phyloP scores from a whole-genome alignment of 192 early-diverging fungal genomes.

The Spinellus fusiger region DNA sequence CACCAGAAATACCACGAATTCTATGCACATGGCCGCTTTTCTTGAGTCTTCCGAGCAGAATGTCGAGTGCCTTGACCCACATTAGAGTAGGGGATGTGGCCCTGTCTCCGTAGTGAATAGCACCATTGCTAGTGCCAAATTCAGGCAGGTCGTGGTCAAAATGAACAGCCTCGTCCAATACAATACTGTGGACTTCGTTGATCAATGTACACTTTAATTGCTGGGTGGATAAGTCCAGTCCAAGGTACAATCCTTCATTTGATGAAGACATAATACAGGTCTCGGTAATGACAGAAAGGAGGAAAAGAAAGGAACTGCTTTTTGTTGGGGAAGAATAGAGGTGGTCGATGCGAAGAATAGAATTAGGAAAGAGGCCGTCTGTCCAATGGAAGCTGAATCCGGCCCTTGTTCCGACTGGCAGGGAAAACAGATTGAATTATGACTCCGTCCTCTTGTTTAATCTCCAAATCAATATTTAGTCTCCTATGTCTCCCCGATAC shows the following conservation, averaged over 20 bases:
- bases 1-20: slow-evolving; percentile 55
- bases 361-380: too few species aligned
- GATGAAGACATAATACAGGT: too few species aligned
- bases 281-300: too few species aligned
- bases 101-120: slow-evolving; percentile 37
- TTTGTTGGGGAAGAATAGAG: too few species aligned
- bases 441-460: too few species aligned
- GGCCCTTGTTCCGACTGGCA: too few species aligned
- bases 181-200: slow-evolving; percentile 18
- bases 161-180: slow-evolving; percentile 47
- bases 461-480: too few species aligned
- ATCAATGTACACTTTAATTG: slow-evolving; percentile 66
- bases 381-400: too few species aligned
- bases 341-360: too few species aligned
- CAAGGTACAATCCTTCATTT: slow-evolving; percentile 42
- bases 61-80: slow-evolving; percentile 74
- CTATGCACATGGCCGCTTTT: slow-evolving; percentile 14
- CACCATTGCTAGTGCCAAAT: slow-evolving; percentile 43
- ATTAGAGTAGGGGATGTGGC: slow-evolving; percentile 66
- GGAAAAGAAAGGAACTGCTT: too few species aligned
- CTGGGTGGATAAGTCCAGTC: slow-evolving; percentile 73
- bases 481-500: too few species aligned
- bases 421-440: too few species aligned
- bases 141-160: slow-evolving; percentile 62
- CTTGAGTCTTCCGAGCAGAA: slow-evolving; percentile 47